Evolutionary conservation across 2,329 filamentous ascomycete species (phyloP), one percentile per base, ranked within the genome.

Genomic region (Epichloe sp.): DNA sequence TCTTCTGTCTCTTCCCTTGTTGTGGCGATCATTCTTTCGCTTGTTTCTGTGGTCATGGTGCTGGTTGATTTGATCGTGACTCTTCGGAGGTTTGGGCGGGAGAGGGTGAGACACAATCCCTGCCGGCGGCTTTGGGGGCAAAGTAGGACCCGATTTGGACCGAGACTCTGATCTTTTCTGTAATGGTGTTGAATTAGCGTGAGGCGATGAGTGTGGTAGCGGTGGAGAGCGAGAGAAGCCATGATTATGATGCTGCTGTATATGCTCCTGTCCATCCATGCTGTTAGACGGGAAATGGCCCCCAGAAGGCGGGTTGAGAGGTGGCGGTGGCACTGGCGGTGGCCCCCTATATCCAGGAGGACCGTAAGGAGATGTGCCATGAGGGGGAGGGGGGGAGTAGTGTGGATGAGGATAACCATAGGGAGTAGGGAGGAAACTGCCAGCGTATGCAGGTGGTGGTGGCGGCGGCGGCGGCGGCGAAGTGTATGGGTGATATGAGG

Each of bases 71-170:
- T 62, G 60, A 38, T 62, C 59, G 35, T 59, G 59, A 31, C 56
- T 61, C 48, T 59, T 59, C 17, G 57, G 65, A 3, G 64, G 65
- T 44, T 63, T 67, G 5, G 64, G 63, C 5, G 64, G 64, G 7
- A 67, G 60, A 6, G 63, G 58, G 31, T 60, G 56, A 19, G 56
- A 34, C 56, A 21, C 41, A 46, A 52, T 43, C n/a, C 52, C 44
- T 21, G 6, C 37, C 38, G 53, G 51, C 6, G 55, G 53, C 36
- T 52, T 59, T 3, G 48, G 47, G 23, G 50, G 53, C 42, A 54
- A 42, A 17, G 34, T 50, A 35, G 47, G 40, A 17, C 49, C 38
- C 17, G 49, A 23, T 21, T 40, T 43, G 41, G 43, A 38, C 17
- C 46, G 38, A 23, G 40, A n/a, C 17, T 44, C 31, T 31, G 38